Evolutionary conservation across 176 grass and related monocot genomes (phyloP), one percentile per base, ranked within the genome.

Genomic region (Paspalum notatum): DNA sequence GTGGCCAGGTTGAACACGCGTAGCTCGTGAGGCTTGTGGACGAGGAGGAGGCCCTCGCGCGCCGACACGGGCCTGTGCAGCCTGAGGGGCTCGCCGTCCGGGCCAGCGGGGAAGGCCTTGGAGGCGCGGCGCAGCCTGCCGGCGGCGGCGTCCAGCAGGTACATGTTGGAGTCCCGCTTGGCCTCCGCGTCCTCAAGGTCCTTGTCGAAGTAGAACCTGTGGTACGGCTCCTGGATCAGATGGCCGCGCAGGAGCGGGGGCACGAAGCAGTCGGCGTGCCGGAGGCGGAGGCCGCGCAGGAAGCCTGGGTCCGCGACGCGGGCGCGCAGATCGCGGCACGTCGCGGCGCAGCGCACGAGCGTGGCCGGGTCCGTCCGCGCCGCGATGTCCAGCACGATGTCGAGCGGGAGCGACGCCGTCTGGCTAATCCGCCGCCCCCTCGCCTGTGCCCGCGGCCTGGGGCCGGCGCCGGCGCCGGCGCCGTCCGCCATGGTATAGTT

Each of bases 301-400:
- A 70, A 69, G 10, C 22, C 10, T 43, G 21, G 21, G 0, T 10
- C 10, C 1, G 51, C 39, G 77, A 68, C 16, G 50, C 66, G 39
- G 14, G 39, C 13, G 78, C 66, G 65, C 52, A 25, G 21, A 38
- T 44, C 50, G 5, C 39, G 5, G 13, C 38, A 80, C 16, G 78
- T 18, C 2, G 50, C 64, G 65, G 65, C 78, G 78, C 54, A 81
- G 7, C 79, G 78, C 3, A 80, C 27, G 22, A 80, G 51, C 7
- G 52, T 45, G 22, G 6, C 22, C 7, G 65, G 52, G 65, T 80
- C 78, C 22, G 52, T 18, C 11, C 78, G 22, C 24, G 40, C 65
- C 9, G 66, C 64, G 66, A 80, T 70, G 5, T 45, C 64, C 1
- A 47, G 9, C 14, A 80, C 16, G 6, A 80, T 22, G 65, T 80